Conservation (phyloP, 2,329 filamentous ascomycete genomes). For the Venturia nashicola region DNA sequence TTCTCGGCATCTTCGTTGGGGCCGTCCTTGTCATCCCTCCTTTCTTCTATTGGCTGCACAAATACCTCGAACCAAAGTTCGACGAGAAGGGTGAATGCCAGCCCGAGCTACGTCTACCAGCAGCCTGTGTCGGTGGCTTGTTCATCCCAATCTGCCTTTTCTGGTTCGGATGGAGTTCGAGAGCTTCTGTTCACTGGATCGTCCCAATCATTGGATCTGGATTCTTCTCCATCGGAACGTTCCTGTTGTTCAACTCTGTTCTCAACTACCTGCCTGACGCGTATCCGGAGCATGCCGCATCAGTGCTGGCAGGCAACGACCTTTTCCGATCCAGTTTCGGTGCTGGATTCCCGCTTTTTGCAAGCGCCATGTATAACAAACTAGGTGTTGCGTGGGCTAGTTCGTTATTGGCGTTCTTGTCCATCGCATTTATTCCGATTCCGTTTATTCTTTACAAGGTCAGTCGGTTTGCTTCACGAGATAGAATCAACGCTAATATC, state of each 20-base stretch:
- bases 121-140: slow-evolving; percentile 23
- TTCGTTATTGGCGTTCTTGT: slow-evolving; percentile 27
- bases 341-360: slow-evolving; percentile 48
- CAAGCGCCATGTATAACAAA: slow-evolving; percentile 27
- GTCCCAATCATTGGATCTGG: slow-evolving; percentile 27
- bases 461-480: background rate
- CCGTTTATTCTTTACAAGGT: slow-evolving; percentile 23
- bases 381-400: slow-evolving; percentile 29
- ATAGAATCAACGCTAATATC: slow-evolving; percentile 2
- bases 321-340: slow-evolving; percentile 44
- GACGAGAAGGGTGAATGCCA: slow-evolving; percentile 16
- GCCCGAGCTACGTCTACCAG: slow-evolving; percentile 24
- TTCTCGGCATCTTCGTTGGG: slow-evolving; percentile 23
- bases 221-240: slow-evolving; percentile 32
- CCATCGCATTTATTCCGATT: slow-evolving; percentile 23
- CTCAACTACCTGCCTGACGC: slow-evolving; percentile 53
- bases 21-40: slow-evolving; percentile 19
- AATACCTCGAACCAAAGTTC: slow-evolving; percentile 17
- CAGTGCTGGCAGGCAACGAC: slow-evolving; percentile 47
- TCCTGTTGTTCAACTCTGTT: slow-evolving; percentile 38
- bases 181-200: slow-evolving; percentile 25
- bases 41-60: slow-evolving; percentile 22
- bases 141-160: slow-evolving; percentile 23
- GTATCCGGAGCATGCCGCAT: slow-evolving; percentile 52
- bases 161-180: slow-evolving; percentile 28